Conservation (phyloP, 2,329 filamentous ascomycete species). For the Acarospora socialis region DNA sequence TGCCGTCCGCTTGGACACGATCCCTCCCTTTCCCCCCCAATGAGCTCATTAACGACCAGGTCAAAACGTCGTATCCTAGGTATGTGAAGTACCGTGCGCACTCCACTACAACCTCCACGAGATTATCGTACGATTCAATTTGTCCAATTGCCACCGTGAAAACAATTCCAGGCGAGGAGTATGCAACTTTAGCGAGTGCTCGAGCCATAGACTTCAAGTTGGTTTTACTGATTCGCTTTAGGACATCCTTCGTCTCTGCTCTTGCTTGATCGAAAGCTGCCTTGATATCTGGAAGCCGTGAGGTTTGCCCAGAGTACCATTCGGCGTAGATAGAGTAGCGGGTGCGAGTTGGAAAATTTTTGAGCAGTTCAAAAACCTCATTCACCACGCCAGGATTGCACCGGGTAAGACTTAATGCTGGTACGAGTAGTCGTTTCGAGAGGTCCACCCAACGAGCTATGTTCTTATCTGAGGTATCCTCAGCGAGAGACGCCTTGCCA, state of each 20-base stretch:
- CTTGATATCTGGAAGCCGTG: constrained; percentile 62
- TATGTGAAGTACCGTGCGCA: constrained; percentile 89
- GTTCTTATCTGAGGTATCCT: constrained; percentile 59
- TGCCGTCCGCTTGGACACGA: constrained; percentile 47
- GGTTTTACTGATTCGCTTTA: constrained; percentile 80
- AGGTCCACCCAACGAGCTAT: constrained; percentile 69
- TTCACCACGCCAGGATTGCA: constrained; percentile 73
- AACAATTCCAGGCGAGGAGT: constrained; percentile 78
- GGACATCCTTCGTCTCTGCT: constrained; percentile 66
- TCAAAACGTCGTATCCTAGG: constrained; percentile 81
- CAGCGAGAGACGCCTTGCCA: constrained; percentile 56
- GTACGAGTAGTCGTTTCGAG: constrained; percentile 70
- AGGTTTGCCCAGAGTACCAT: constrained; percentile 73
- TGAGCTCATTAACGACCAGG: constrained; percentile 76
- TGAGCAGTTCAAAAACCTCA: constrained; percentile 72
- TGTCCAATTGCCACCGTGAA: constrained; percentile 81
- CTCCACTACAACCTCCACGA: constrained; percentile 89
- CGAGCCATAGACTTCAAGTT: constrained; percentile 79
- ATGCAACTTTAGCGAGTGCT: constrained; percentile 79
- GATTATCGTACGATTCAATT: constrained; percentile 85
- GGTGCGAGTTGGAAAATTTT: constrained; percentile 57
- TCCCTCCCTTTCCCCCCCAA: constrained; percentile 44
- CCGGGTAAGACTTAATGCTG: constrained; percentile 72
- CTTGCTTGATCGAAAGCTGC: constrained; percentile 62
- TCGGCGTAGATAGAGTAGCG: constrained; percentile 86